A percentile compares a stretch with the other conserved stretches of the same genome.
These are phyloP conservation scores for Escovopsis weberi DNA, from an alignment of 2,329 filamentous ascomycete species.

Conservation along the genomic window DNA sequence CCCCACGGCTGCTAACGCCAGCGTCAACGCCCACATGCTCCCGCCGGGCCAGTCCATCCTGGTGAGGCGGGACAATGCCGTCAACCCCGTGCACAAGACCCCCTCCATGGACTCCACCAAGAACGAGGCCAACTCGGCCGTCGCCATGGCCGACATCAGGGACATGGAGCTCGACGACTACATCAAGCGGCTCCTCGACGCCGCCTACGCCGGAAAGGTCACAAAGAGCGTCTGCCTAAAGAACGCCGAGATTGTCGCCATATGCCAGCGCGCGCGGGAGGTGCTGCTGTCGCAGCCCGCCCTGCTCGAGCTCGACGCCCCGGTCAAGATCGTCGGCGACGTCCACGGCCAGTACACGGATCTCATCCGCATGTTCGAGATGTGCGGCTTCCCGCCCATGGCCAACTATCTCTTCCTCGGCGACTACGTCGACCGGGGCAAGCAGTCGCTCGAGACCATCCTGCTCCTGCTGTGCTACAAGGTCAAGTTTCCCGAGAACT, in stretches of 20 bases:
- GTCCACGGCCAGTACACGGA: conserved; percentile 96
- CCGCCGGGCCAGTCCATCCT: conserved; percentile 81
- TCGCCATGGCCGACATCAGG: conserved; percentile 84
- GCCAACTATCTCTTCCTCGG: conserved; percentile 90
- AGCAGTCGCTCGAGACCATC: conserved; percentile 92
- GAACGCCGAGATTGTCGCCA: conserved; percentile 91
- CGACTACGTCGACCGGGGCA: conserved; percentile 92
- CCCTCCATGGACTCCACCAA: conserved; percentile 28
- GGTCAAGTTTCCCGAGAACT: conserved; percentile 93
- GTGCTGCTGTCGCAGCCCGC: conserved; percentile 85
- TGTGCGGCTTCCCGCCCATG: conserved; percentile 89
- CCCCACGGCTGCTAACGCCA: conserved; percentile 50
- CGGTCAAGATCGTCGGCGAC: conserved; percentile 95
- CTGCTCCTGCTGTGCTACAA: conserved; percentile 89
- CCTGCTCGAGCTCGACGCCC: conserved; percentile 78
- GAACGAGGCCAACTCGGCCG: conserved; percentile 33
- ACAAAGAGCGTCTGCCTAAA: conserved; percentile 96
- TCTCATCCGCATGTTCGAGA: conserved; percentile 91
- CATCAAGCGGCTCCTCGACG: conserved; percentile 86
- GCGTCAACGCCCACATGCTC: conserved; percentile 42
- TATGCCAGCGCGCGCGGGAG: conserved; percentile 80
- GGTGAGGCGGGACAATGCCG: conserved; percentile 59
- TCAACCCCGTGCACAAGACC: conserved; percentile 45
- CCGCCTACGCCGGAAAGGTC: conserved; percentile 89
- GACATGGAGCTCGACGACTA: conserved; percentile 92